Evolutionary conservation across 495 filamentous ascomycete genomes (phyloP), one percentile per base, ranked within the genome.

Genomic region (Antarctomyces pellizariae): DNA sequence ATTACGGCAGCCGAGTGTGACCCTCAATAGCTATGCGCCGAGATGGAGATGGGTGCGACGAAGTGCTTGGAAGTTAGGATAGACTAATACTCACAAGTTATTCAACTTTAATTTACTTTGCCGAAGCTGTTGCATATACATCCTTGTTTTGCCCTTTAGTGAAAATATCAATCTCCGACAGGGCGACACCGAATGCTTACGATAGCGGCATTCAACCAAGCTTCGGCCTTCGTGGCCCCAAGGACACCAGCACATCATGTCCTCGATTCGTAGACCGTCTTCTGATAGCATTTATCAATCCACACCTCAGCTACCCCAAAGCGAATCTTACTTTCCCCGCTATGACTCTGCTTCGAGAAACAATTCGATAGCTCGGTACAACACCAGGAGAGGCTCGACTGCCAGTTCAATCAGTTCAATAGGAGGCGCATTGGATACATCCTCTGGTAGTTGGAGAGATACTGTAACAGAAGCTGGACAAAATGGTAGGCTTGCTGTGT

Each of bases 341-440:
- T 18, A 15, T 36, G 37, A 48, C 21, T 22, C 42, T 38, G 40
- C 36, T 26, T 41, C 29, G 27, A 42, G 29, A 30, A 43, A 35
- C 30, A 42, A 10, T 38, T 38, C 20, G 35, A 35, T 10, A 30
- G 17, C 16, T 19, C 31, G 21, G 14, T 31, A 22, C 8, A 33
- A 38, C 13, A 36, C 39, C 8, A 60, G 80, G 39, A 56, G 82
- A 51, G 76, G 68, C 28, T 95, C 84, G 11, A 75, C 68, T 3
- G 73, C 84, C 17, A 89, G 82, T 57, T 91, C 83, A 14, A 64
- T 84, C 38, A 64, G 64, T 39, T 91, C 83, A 26, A 62, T 77
- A 34, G 72, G 73, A 13, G 72, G 71, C 14, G 59, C 72, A 20
- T 48, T 92, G 33, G 79, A 91, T 37, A 63, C 62, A 14, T 57